Base-by-base conservation (phyloP, 78 protist species). In the Dictyostelium brefeldianum region DNA sequence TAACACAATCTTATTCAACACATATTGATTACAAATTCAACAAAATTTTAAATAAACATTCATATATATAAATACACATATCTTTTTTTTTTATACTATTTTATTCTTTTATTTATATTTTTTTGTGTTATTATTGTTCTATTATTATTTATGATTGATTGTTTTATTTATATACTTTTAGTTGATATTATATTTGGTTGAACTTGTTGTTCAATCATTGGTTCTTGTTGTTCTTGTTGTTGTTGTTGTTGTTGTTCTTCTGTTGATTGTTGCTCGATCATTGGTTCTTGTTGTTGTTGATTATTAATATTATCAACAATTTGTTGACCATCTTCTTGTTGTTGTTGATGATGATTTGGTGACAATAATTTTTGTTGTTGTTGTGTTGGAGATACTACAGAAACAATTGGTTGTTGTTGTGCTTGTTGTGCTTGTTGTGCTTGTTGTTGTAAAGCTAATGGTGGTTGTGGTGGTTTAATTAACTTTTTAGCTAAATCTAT, bases 101-200 rank as follows among this genome's bases (percentile, higher is more conserved):
- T 0, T n/a, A 8, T 59, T 59, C 31, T 22, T 59, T 15, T 20
- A 2, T 25, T 22, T 25, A 22, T 62, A 25, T 22, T 62, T 62
- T 57, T 0, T 53, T 53, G 18, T 53, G 17, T 56, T 56, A 0
- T 56, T 20, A 1, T n/a, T n/a, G n/a, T n/a, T n/a, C n/a, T n/a
- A n/a, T 20, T 56, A 18, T 20, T 56, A 6, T 20, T 20, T 36
- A n/a, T 36, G 43, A 36, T 36, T 36, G n/a, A 36, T 36, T 36
- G 43, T 56, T 56, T 56, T 57, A 25, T 62, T 62, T 25, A 62
- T 62, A 62, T 62, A 62, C 27, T 62, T 62, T 62, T 36, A 62
- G 70, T 62, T 6, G 67, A 12, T 57, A 57, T 22, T 62, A 62
- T 62, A 9, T 62, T 62, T 62, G 22, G 59, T 14, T 53, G 70